A percentile compares a stretch with the other conserved stretches of the same genome.
These are phyloP conservation scores for Plasmopara halstedii DNA, from an alignment of 352 stramenopile genomes.

Conservation along the genomic window DNA sequence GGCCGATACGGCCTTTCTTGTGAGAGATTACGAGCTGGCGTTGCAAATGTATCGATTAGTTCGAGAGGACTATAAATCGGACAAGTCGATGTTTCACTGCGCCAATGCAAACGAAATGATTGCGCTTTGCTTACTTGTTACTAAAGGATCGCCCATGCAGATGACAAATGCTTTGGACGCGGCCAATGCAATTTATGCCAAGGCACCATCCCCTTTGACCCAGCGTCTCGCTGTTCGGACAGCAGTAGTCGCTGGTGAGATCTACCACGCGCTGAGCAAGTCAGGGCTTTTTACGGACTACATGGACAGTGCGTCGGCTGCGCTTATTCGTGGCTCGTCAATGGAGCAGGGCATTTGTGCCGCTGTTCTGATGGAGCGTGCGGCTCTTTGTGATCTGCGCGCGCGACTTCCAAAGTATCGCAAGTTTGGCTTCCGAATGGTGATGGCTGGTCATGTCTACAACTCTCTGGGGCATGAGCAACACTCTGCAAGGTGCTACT, in stretches of 20 bases:
- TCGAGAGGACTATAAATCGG: constrained; percentile 87
- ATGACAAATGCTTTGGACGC: constrained; percentile 80
- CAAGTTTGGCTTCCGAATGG: constrained; percentile 86
- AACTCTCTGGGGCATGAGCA: constrained; percentile 57
- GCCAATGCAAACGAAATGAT: constrained; percentile 87
- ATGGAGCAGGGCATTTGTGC: constrained; percentile 82
- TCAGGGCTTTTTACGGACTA: constrained; percentile 78
- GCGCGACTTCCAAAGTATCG: constrained; percentile 66
- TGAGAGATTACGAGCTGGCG: constrained; percentile 86
- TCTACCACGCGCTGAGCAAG: constrained; percentile 68
- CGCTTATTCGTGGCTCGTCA: constrained; percentile 74
- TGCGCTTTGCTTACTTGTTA: constrained; percentile 70
- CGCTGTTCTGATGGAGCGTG: constrained; percentile 73
- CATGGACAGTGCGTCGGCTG: constrained; percentile 78
- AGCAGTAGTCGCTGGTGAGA: constrained; percentile 70
- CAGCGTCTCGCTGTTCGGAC: constrained; percentile 54
- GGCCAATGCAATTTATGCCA: constrained; percentile 57
- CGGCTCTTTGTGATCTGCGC: constrained; percentile 71
- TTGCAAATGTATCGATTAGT: constrained; percentile 87
- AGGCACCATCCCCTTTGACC: constrained; percentile 34
- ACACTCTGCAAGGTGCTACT: constrained; percentile 80
- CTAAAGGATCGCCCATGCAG: constrained; percentile 68
- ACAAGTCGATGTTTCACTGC: constrained; percentile 79
- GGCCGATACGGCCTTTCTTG: constrained; percentile 85
- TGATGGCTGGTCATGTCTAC: constrained; percentile 85